These are phyloP conservation scores for Rutstroemia sp. DNA, from an alignment of 2,329 filamentous ascomycete species.

Conservation along the genomic window DNA sequence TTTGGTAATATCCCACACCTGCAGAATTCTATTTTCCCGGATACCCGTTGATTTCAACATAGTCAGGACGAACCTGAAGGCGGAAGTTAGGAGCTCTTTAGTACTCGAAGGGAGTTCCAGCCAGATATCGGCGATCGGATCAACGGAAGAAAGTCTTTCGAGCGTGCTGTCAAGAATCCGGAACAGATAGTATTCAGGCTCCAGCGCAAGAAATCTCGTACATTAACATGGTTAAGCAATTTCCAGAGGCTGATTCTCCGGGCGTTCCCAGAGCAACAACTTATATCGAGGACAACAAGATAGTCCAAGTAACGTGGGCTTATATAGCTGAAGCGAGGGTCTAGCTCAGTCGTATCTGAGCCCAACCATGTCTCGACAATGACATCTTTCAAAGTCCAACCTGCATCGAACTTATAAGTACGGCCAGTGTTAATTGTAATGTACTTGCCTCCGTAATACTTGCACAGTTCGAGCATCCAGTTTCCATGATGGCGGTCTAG, in stretches of 20 bases:
- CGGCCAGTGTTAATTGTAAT: not conserved
- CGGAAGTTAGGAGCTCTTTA: not conserved
- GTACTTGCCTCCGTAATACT: not conserved
- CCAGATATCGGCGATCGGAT: not conserved
- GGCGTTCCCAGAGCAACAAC: constrained; percentile 4
- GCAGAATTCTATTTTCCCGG: not conserved
- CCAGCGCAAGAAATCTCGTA: not conserved
- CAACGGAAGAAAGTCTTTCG: not conserved
- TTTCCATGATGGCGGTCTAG: not conserved
- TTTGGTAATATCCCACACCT: not conserved
- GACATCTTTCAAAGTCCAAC: constrained; percentile 10
- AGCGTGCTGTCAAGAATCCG: not conserved
- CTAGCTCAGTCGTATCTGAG: not conserved
- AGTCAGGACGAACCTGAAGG: not conserved
- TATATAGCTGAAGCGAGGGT: not conserved
- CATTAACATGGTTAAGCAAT: not conserved
- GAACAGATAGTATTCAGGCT: not conserved
- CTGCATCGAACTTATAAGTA: constrained; percentile 8
- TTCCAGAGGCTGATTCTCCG: constrained; percentile 2
- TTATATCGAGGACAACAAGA: not conserved
- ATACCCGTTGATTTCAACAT: not conserved
- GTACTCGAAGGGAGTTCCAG: not conserved
- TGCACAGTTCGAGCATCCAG: not conserved
- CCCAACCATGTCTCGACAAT: constrained; percentile 2
- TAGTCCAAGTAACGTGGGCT: constrained; percentile 3